Evolutionary conservation across 2,329 filamentous ascomycete species (phyloP).

Genomic region (Tolypocladium ovalisporum): DNA sequence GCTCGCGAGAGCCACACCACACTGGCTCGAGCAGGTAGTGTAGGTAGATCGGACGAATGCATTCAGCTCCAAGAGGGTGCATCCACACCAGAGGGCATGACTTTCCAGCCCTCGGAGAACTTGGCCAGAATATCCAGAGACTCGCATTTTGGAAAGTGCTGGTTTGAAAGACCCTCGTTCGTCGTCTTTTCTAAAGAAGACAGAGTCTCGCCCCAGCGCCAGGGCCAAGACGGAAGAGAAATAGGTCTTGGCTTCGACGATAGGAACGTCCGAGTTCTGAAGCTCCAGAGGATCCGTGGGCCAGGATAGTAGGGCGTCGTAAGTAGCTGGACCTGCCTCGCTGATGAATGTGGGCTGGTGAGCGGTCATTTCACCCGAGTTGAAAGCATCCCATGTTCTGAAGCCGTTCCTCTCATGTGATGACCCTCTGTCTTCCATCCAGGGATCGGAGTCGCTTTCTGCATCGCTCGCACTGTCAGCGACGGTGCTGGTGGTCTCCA

Average conservation of each 20-base stretch:
- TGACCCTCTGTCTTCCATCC: slow-evolving; percentile 30
- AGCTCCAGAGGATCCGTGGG: slow-evolving; percentile 27
- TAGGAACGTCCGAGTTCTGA: slow-evolving; percentile 24
- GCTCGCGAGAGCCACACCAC: slow-evolving; percentile 40
- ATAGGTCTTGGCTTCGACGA: slow-evolving; percentile 39
- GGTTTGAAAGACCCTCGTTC: slow-evolving; percentile 41
- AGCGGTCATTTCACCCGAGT: slow-evolving; percentile 20
- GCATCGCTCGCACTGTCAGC: slow-evolving; percentile 3
- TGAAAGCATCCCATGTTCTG: slow-evolving; percentile 62
- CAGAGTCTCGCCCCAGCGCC: slow-evolving; percentile 59
- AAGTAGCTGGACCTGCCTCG: slow-evolving; percentile 54
- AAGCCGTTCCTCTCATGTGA: slow-evolving; percentile 28
- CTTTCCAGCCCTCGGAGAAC: slow-evolving; percentile 34
- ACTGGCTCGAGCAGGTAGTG: slow-evolving; percentile 29
- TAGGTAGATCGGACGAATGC: slow-evolving; percentile 37
- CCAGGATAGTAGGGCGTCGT: slow-evolving; percentile 49
- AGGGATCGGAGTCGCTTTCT: slow-evolving; percentile 22
- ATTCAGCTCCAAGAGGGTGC: slow-evolving; percentile 33
- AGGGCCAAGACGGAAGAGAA: slow-evolving; percentile 51
- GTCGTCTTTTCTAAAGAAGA: slow-evolving; percentile 55
- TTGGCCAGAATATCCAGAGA: slow-evolving; percentile 45
- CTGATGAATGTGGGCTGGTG: slow-evolving; percentile 47
- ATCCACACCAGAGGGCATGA: slow-evolving; percentile 36
- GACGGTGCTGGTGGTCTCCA: not conserved
- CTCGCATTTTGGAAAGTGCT: slow-evolving; percentile 32